These are phyloP conservation scores for Agapanthus africanus DNA, from an alignment of 106 monocot species.

Conservation along the genomic window DNA sequence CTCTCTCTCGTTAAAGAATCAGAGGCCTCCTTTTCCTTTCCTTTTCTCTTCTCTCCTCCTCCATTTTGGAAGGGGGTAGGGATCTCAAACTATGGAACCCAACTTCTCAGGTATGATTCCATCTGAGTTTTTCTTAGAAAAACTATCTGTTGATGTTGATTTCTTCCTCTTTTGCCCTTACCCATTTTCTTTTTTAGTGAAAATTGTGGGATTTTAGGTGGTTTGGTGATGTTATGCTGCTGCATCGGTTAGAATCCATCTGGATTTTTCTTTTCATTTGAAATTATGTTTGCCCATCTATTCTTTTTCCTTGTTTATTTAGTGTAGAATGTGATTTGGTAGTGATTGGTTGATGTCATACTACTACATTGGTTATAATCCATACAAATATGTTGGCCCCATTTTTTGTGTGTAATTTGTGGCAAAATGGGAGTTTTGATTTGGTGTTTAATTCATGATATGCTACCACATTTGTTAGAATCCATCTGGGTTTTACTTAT, in stretches of 20 bases:
- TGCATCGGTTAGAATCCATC: background rate
- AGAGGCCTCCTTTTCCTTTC: no score
- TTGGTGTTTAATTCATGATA: background rate
- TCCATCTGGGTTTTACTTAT: background rate
- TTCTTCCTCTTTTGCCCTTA: background rate
- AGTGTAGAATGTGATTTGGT: background rate
- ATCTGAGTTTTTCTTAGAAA: background rate
- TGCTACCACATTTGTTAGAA: background rate
- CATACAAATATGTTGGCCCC: no score
- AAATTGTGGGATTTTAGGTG: background rate
- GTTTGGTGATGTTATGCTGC: background rate
- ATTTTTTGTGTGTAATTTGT: background rate
- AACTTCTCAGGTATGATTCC: slow-evolving; percentile 2
- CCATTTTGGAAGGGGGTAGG: background rate
- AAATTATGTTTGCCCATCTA: background rate
- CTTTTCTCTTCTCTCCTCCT: background rate
- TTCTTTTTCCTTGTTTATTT: background rate
- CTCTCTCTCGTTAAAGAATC: no score
- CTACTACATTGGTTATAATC: background rate
- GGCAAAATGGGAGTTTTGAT: background rate
- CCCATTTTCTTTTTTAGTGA: background rate
- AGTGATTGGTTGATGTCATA: background rate
- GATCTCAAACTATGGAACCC: background rate
- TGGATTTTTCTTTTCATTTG: background rate
- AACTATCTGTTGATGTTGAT: background rate